Base-by-base conservation (phyloP, 306 rosid genomes). In the Elaeagnus macrophylla region DNA sequence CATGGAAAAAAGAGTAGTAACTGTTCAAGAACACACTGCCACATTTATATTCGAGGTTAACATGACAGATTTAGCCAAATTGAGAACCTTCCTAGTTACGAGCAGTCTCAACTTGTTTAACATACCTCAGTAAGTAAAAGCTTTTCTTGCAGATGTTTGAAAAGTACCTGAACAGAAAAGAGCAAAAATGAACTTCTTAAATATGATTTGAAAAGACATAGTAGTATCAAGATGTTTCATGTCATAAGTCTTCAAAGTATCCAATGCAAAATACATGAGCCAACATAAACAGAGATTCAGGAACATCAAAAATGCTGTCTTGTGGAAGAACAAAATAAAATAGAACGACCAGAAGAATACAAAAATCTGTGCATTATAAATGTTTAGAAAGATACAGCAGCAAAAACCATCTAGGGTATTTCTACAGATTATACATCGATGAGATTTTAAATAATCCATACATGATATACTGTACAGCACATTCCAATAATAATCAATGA, bases 61-160 rank as follows among this genome's bases (percentile, higher is more conserved):
- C 39, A n/a, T 38, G 7, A 7, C 57, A 46, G 37, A 53, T 17
- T 36, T 40, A 39, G 14, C 48, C 35, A 56, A 19, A 39, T 19
- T 39, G 50, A 37, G 13, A 20, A 39, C 32, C 32, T 1, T 25
- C 32, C n/a, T n/a, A 47, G 42, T 35, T 37, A 38, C 6, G 13
- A 16, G 38, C 13, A 45, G 10, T 7, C 10, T 53, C 49, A 53
- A 37, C 60, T 61, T 45, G 19, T 48, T 36, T 40, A 54, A 71
- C 81, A 57, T 86, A 86, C 97, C 95, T 90, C 97, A 40, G 86
- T 90, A 50, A 81, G 94, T 64, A 75, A 71, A 60, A 90, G 97
- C 70, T 90, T 81, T 74, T 90, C 97, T 74, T 90, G 94, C 73
- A 90, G 80, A 81, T 90, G 95, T 75, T 76, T 90, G 60, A 90